Percentiles rank a stretch among this genome's conserved stretches.
phyloP scores from a whole-genome alignment of 306 rosid species.

The Quercus bicolor region DNA sequence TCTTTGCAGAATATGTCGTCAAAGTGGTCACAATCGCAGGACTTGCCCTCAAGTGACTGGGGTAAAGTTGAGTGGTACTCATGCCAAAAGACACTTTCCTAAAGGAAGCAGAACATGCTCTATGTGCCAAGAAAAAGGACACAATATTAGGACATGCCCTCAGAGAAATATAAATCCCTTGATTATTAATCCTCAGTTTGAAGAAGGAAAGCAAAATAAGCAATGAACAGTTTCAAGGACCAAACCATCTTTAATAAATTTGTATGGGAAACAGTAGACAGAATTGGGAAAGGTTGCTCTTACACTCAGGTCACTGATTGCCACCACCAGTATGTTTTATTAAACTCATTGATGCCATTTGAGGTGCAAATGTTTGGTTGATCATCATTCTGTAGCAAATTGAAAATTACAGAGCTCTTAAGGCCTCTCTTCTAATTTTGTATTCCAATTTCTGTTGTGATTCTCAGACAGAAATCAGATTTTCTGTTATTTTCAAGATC shows the following conservation, averaged over 20 bases:
- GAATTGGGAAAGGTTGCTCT: too few species aligned
- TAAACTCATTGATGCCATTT: too few species aligned
- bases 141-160: constrained; percentile 77
- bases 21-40: constrained; percentile 62
- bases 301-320: too few species aligned
- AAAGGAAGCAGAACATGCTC: constrained; percentile 34
- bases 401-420: too few species aligned
- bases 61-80: not conserved
- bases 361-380: too few species aligned
- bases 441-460: too few species aligned
- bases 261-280: too few species aligned
- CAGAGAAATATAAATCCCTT: constrained; percentile 23
- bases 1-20: constrained; percentile 52
- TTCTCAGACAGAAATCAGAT: too few species aligned
- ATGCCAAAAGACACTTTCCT: constrained; percentile 5
- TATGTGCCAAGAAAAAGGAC: constrained; percentile 60
- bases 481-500: too few species aligned
- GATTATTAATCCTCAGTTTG: constrained; percentile 15
- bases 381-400: too few species aligned
- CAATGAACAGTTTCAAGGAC: not conserved
- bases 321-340: too few species aligned
- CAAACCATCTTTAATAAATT: not conserved
- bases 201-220: not conserved
- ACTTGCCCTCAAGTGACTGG: constrained; percentile 45
- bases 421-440: too few species aligned